A percentile compares a stretch with the other conserved stretches of the same genome.
Evolutionary conservation across 768 basidiomycete genomes (phyloP).

Genomic region (Kwoniella newhampshirensis): DNA sequence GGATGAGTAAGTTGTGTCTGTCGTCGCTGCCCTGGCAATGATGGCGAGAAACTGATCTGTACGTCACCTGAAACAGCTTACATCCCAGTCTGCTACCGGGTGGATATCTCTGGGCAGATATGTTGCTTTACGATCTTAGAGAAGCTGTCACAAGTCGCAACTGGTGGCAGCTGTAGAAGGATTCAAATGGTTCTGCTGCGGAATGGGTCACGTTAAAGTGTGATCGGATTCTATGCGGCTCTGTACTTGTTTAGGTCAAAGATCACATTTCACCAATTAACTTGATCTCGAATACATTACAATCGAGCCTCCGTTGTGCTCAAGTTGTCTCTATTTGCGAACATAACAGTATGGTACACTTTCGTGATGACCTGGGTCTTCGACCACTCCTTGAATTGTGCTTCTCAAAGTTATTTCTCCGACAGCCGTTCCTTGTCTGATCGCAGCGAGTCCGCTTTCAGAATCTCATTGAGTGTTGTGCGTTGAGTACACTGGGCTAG

Average conservation of each 20-base stretch:
- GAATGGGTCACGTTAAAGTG: neutral
- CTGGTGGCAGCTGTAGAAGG: neutral
- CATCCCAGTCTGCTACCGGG: conserved; percentile 27
- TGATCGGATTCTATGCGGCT: too few relatives aligned
- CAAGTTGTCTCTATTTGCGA: too few relatives aligned
- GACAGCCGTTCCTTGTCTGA: conserved; percentile 1
- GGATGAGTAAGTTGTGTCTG: conserved; percentile 23
- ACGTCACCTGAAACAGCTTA: neutral
- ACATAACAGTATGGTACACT: too few relatives aligned
- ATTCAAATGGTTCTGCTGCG: neutral
- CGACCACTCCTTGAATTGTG: too few relatives aligned
- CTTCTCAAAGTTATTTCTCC: too few relatives aligned
- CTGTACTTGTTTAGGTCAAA: too few relatives aligned
- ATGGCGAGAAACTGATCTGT: neutral
- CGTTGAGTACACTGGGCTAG: conserved; percentile 66
- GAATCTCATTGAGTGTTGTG: conserved; percentile 62
- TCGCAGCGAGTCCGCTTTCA: conserved; percentile 37
- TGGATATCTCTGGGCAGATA: conserved; percentile 32
- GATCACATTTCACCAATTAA: too few relatives aligned
- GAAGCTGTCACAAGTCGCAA: conserved; percentile 7
- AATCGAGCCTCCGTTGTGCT: too few relatives aligned
- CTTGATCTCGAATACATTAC: too few relatives aligned
- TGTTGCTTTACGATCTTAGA: conserved; percentile 31
- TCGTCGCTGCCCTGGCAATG: neutral
- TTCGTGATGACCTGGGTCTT: too few relatives aligned